These are phyloP conservation scores for Trametes punicea DNA, from an alignment of 768 basidiomycete genomes.

Conservation along the genomic window DNA sequence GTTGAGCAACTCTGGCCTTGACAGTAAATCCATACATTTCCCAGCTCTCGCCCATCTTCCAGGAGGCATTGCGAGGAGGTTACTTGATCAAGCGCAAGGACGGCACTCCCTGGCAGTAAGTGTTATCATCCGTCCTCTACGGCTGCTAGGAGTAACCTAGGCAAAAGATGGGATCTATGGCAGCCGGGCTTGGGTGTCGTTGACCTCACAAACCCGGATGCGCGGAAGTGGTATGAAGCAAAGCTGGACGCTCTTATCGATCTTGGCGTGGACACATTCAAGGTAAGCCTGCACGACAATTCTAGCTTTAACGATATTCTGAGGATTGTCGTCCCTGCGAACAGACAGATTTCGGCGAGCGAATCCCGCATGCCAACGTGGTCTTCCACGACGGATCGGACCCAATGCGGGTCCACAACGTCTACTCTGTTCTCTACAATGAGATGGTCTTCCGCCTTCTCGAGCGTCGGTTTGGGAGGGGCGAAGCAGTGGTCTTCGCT, in stretches of 20 bases:
- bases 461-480: conserved; percentile 53
- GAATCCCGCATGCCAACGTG: conserved; percentile 65
- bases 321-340: not conserved
- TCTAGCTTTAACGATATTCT: not conserved
- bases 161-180: conserved; percentile 56
- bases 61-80: conserved; percentile 62
- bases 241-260: conserved; percentile 43
- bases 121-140: not conserved
- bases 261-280: conserved; percentile 48
- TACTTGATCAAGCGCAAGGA: conserved; percentile 69
- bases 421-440: conserved; percentile 69
- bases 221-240: conserved; percentile 44
- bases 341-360: conserved; percentile 75
- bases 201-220: conserved; percentile 59
- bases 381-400: conserved; percentile 65
- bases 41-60: conserved; percentile 65
- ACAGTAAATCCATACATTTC: conserved; percentile 73
- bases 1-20: not conserved
- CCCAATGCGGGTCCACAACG: conserved; percentile 68
- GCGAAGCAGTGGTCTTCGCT: conserved; percentile 69
- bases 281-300: conserved; percentile 35
- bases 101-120: conserved; percentile 65
- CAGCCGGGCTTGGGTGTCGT: conserved; percentile 61
- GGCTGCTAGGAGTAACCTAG: not conserved
- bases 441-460: conserved; percentile 63